phyloP scores from a whole-genome alignment of 192 early-diverging fungal species.

The Coemansia sp. region DNA sequence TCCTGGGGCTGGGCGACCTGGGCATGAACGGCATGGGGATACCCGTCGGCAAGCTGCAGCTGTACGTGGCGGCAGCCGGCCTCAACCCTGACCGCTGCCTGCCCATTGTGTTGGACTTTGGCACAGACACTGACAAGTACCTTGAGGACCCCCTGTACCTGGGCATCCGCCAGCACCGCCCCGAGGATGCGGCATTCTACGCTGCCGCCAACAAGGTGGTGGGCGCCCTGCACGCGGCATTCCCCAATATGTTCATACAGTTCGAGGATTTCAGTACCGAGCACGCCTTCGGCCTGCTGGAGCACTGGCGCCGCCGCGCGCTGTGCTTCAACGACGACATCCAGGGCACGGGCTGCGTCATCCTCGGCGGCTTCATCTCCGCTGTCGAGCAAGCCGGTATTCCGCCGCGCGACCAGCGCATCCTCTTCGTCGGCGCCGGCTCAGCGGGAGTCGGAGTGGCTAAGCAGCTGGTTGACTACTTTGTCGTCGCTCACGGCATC shows the following conservation, averaged over 20 bases:
- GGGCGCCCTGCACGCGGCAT: constrained; percentile 63
- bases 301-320: constrained; percentile 71
- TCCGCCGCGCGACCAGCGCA: constrained; percentile 71
- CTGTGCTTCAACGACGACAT: constrained; percentile 90
- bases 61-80: constrained; percentile 83
- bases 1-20: constrained; percentile 90
- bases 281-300: constrained; percentile 85
- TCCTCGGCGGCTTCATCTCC: constrained; percentile 90
- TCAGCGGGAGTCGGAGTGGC: constrained; percentile 95
- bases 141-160: constrained; percentile 84
- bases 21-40: constrained; percentile 94
- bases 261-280: constrained; percentile 97
- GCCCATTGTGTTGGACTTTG: constrained; percentile 86
- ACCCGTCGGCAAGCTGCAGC: constrained; percentile 86
- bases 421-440: constrained; percentile 94
- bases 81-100: constrained; percentile 84
- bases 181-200: constrained; percentile 68
- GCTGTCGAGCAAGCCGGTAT: constrained; percentile 71
- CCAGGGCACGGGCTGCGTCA: constrained; percentile 79
- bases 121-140: constrained; percentile 78
- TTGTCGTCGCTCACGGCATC: constrained; percentile 72
- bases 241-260: constrained; percentile 86
- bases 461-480: constrained; percentile 82
- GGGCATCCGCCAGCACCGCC: constrained; percentile 64
- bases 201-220: constrained; percentile 77